Base-by-base conservation (phyloP, 1,284 basidiomycete genomes). In the Meira miltonrushii region DNA sequence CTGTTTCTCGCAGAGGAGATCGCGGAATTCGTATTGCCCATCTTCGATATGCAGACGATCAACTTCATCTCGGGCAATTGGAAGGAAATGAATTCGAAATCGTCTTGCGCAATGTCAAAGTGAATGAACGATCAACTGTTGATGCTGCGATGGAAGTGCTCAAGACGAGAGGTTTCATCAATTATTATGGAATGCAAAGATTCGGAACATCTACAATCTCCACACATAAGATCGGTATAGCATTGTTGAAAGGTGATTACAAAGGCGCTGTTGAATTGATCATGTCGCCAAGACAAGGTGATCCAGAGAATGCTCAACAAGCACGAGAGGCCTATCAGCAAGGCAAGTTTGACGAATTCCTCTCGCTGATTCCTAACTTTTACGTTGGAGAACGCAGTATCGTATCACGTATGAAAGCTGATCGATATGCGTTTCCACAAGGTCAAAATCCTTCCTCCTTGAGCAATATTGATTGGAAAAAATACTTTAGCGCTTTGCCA, bases 141-240 rank as follows among this genome's bases (percentile, higher is more conserved):
- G 85, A 90, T 66, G 82, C 82, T 58, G 87, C 88, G 0, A 84
- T 98, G 83, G 82, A 84, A n/a, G 87, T 85, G 2, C 83, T 98
- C 56, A 88, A 91, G 77, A 81, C 84, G 50, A 85, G 85, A 57
- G 95, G 95, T 0, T 97, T 97, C 79, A 89, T 99, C 79, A 99
- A 99, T 79, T 99, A 96, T 76, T 99, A 95, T 76, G 94, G 92
- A 41, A 96, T 98, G 94, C 95, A 99, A 78, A 87, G 95, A 15
- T 99, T 99, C 79, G 95, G 95, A 37, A 98, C 94, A 0, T 92
- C 94, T 7, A 86, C 90, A 11, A 87, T 98, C 28, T 92, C 94
- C 1, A 97, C 95, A 0, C 94, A 99, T 74, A 83, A 88, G 2
- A 92, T 97, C 57, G 95, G 95, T 7, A 83, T 97, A 13, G 87